These are phyloP conservation scores for Calocybe gambosa DNA, from an alignment of 1,284 basidiomycete genomes.

Conservation along the genomic window DNA sequence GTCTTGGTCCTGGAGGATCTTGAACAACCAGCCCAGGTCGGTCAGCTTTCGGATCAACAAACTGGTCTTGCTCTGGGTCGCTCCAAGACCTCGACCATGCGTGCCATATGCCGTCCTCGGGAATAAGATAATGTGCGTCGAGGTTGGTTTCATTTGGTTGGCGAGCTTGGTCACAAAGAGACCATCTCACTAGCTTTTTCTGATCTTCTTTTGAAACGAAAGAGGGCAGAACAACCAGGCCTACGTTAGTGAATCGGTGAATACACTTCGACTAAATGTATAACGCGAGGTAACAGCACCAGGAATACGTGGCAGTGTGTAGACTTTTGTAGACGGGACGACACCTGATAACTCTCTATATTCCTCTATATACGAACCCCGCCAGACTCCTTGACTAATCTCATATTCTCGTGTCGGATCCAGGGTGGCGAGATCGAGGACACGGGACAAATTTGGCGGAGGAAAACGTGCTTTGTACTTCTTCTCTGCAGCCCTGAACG, in stretches of 20 bases:
- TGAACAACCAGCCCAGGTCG: conserved; percentile 16
- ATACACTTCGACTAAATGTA: conserved; percentile 18
- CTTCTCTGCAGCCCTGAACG: conserved; percentile 73
- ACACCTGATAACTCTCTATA: conserved; percentile 25
- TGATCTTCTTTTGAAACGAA: conserved; percentile 62
- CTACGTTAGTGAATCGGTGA: conserved; percentile 36
- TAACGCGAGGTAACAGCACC: conserved; percentile 34
- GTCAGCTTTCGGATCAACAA: conserved; percentile 36
- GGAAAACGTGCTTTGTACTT: conserved; percentile 71
- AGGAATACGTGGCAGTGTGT: conserved; percentile 47
- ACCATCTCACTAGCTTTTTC: conserved; percentile 58
- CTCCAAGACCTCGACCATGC: conserved; percentile 36
- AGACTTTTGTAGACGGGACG: conserved; percentile 31
- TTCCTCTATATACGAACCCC: conserved; percentile 32
- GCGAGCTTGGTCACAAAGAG: conserved; percentile 68
- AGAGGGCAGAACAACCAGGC: conserved; percentile 74
- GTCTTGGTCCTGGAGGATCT: conserved; percentile 45
- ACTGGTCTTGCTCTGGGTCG: conserved; percentile 24
- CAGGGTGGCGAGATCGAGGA: conserved; percentile 58
- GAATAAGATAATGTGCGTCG: conserved; percentile 77
- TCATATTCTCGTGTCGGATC: conserved; percentile 35
- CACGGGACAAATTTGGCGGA: conserved; percentile 61
- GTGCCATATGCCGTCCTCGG: conserved; percentile 69
- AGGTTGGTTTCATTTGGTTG: conserved; percentile 84
- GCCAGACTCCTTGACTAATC: conserved; percentile 40